These are phyloP conservation scores for Calocybe indica DNA, from an alignment of 768 basidiomycete genomes.

Conservation along the genomic window DNA sequence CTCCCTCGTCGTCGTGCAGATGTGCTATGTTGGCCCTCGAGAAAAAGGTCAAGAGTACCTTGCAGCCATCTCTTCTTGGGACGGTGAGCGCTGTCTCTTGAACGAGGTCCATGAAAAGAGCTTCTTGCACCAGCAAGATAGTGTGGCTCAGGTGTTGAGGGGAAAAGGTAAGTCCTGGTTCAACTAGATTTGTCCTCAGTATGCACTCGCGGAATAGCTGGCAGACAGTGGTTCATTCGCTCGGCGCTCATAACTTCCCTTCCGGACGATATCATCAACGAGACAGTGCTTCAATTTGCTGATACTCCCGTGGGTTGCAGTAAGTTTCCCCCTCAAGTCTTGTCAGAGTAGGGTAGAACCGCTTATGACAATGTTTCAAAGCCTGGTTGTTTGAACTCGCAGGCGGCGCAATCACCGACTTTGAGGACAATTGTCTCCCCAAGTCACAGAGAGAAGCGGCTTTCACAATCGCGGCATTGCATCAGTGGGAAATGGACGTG, in stretches of 20 bases:
- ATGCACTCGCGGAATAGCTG: conserved; percentile 35
- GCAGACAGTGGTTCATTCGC: conserved; percentile 89
- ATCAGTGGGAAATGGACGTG: conserved; percentile 87
- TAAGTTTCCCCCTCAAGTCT: conserved; percentile 34
- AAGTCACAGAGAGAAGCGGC: conserved; percentile 72
- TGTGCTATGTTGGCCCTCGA: conserved; percentile 80
- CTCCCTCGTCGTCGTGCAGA: conserved; percentile 85
- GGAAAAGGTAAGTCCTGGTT: conserved; percentile 56
- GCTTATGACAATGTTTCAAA: conserved; percentile 17
- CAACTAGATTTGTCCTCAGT: neutral
- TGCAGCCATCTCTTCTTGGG: conserved; percentile 80
- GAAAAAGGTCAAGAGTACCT: conserved; percentile 75
- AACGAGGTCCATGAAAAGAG: conserved; percentile 91
- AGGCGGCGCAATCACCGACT: conserved; percentile 73
- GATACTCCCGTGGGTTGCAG: conserved; percentile 89
- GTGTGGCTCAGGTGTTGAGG: conserved; percentile 83
- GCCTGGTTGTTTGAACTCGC: conserved; percentile 93
- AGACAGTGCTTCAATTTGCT: conserved; percentile 77
- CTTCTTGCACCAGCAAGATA: conserved; percentile 87
- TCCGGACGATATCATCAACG: conserved; percentile 80
- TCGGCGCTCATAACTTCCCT: conserved; percentile 78
- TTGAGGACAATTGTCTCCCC: conserved; percentile 69
- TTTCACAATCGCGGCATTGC: conserved; percentile 85
- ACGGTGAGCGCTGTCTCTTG: conserved; percentile 77
- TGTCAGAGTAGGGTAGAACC: neutral